Evolutionary conservation across 2,329 filamentous ascomycete genomes (phyloP).

Genomic region (Plectosphaerella cucumerina): DNA sequence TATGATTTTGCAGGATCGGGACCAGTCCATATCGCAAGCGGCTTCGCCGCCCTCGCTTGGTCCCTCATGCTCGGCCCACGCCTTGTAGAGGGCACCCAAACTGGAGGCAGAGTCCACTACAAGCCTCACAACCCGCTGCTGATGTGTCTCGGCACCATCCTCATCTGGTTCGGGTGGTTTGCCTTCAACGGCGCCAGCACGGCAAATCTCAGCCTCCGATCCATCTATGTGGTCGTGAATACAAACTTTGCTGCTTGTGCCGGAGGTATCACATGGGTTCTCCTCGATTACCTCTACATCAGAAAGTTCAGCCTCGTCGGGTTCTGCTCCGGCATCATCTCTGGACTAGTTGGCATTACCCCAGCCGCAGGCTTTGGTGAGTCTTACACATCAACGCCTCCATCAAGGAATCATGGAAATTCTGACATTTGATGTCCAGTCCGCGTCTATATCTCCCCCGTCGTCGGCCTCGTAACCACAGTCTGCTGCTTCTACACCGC

Average conservation of each 20-base stretch:
- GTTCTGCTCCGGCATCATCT: slow-evolving; percentile 46
- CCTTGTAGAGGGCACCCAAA: slow-evolving; percentile 2
- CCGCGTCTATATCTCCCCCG: slow-evolving; percentile 43
- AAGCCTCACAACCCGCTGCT: slow-evolving; percentile 61
- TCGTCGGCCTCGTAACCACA: slow-evolving; percentile 49
- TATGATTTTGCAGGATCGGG: slow-evolving; percentile 60
- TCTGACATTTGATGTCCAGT: slow-evolving; percentile 17
- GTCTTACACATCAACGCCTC: neutral
- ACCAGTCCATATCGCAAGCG: slow-evolving; percentile 60
- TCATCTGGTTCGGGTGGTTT: slow-evolving; percentile 63
- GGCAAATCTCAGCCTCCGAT: slow-evolving; percentile 45
- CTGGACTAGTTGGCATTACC: slow-evolving; percentile 54
- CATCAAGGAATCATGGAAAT: neutral
- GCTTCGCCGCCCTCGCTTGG: slow-evolving; percentile 61
- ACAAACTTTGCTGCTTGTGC: slow-evolving; percentile 54
- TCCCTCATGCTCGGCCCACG: slow-evolving; percentile 52
- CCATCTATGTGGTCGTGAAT: slow-evolving; percentile 53
- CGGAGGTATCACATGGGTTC: slow-evolving; percentile 48
- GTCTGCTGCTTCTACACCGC: slow-evolving; percentile 41
- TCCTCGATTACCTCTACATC: slow-evolving; percentile 46
- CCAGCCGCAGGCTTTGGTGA: slow-evolving; percentile 48
- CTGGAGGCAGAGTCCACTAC: slow-evolving; percentile 15
- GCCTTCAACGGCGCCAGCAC: slow-evolving; percentile 47
- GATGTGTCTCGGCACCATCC: slow-evolving; percentile 58
- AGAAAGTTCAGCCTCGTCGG: slow-evolving; percentile 46